Evolutionary conservation across 495 filamentous ascomycete species (phyloP), one percentile per base, ranked within the genome.

Genomic region (Xanthoparmelia taractica): DNA sequence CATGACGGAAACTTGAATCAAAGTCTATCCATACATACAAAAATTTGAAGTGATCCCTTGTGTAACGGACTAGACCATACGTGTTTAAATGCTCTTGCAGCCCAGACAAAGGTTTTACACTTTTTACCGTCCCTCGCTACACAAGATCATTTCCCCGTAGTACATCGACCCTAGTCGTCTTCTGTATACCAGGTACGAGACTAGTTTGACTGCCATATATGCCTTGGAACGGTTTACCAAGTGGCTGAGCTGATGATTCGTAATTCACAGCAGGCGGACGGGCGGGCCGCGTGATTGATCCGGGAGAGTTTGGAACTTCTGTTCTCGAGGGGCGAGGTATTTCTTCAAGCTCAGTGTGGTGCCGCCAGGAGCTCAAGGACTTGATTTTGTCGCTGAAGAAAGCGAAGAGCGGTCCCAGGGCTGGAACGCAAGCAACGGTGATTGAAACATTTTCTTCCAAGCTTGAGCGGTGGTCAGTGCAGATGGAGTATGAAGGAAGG

Each of bases 391-490:
- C 37, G 8, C 27, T 17, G 15, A 58, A 27, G 7, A 27, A 43
- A 12, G 8, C 36, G 23, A 43, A 41, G 37, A 58, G 23, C 12
- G 57, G 37, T 58, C 57, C 57, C 27, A 58, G 15, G 37, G 57
- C 43, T 6, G 57, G 57, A 29, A 58, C 57, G 18, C 57, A 58
- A 27, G 57, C 33, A 17, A 58, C 37, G 34, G 43, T 43, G 11
- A 58, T 58, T n/a, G 57, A 58, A 37, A 43, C 37, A 8, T 58
- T 58, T 40, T 58, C 57, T 27, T 58, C 57, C 23, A 43, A 0
- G 23, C 57, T 58, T 41, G 34, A 27, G 36, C 37, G 2, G 17
- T 37, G 0, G 20, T 58, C 10, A 58, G 57, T 23, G 25, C 37
- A 17, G 20, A 27, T 18, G 18, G 12, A 27, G 13, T 10, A 7